A percentile compares a stretch with the other conserved stretches of the same genome.
These are phyloP conservation scores for Avena eriantha DNA, from an alignment of 176 grass and related monocot genomes.

Conservation along the genomic window DNA sequence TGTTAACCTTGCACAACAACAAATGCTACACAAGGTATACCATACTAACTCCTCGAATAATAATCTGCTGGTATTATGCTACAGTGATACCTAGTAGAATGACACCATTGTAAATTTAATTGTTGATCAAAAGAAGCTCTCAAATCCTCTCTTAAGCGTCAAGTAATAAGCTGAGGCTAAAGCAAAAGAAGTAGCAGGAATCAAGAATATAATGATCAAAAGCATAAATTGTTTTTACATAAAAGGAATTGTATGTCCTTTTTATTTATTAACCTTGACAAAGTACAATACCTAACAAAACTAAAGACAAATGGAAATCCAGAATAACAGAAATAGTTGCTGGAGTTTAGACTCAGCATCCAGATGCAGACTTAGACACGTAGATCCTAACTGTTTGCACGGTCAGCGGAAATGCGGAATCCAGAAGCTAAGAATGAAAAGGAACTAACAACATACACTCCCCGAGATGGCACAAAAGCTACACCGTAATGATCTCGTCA, in stretches of 20 bases:
- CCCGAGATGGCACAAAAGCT: neutral
- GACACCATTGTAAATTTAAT: neutral
- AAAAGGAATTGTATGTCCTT: neutral
- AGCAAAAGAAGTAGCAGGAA: neutral
- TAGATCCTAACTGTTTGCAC: neutral
- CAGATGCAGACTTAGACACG: neutral
- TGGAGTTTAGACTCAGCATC: neutral
- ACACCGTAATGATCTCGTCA: neutral
- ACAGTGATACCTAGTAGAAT: neutral
- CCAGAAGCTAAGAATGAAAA: neutral
- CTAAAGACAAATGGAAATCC: neutral
- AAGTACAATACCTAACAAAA: neutral
- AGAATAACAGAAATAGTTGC: neutral
- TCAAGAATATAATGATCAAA: neutral
- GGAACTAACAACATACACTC: neutral
- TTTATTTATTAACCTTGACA: neutral
- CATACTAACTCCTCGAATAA: neutral
- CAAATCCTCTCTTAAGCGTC: neutral
- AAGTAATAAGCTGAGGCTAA: constrained; percentile 25
- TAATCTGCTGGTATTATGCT: neutral
- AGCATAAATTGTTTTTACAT: neutral
- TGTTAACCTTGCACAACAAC: neutral
- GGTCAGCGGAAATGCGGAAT: neutral
- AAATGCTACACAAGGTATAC: neutral
- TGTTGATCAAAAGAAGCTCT: constrained; percentile 1